Conservation (phyloP, 345 rosid genomes). For the Aquilaria sinensis region DNA sequence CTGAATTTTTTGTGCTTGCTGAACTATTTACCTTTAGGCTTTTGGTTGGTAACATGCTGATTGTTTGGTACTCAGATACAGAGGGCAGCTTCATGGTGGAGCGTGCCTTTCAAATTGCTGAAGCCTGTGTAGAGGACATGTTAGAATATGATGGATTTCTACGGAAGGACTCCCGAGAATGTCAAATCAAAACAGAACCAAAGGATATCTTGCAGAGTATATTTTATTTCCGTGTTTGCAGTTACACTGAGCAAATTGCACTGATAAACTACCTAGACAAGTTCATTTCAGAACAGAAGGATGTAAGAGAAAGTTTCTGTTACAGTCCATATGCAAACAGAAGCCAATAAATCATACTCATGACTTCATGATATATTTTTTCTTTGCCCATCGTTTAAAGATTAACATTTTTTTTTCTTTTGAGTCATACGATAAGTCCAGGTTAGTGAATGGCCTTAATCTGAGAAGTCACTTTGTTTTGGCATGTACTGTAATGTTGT, state of each 20-base stretch:
- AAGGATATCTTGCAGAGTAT: slow-evolving; percentile 71
- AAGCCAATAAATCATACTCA: too few relatives aligned
- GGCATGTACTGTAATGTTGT: background rate
- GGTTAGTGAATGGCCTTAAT: too few relatives aligned
- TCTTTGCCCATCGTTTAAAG: too few relatives aligned
- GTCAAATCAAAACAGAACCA: slow-evolving; percentile 40
- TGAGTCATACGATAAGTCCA: too few relatives aligned
- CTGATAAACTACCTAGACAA: slow-evolving; percentile 68
- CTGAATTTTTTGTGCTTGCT: background rate
- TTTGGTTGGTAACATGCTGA: slow-evolving; percentile 3
- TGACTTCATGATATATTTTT: too few relatives aligned
- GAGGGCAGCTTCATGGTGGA: slow-evolving; percentile 98
- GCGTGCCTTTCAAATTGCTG: slow-evolving; percentile 82
- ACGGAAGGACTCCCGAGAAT: slow-evolving; percentile 38
- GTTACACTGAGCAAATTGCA: slow-evolving; percentile 82
- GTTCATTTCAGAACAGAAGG: slow-evolving; percentile 71
- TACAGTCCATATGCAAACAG: too few relatives aligned
- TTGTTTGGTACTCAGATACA: slow-evolving; percentile 48
- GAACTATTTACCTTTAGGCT: background rate
- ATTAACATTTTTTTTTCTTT: too few relatives aligned
- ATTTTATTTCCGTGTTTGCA: slow-evolving; percentile 80
- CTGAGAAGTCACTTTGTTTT: too few relatives aligned
- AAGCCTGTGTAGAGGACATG: slow-evolving; percentile 73
- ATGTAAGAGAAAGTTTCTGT: slow-evolving; percentile 33
- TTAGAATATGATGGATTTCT: slow-evolving; percentile 43